Base-by-base conservation (phyloP, 805 yeast genomes). In the Saccharomycopsis capsularis region DNA sequence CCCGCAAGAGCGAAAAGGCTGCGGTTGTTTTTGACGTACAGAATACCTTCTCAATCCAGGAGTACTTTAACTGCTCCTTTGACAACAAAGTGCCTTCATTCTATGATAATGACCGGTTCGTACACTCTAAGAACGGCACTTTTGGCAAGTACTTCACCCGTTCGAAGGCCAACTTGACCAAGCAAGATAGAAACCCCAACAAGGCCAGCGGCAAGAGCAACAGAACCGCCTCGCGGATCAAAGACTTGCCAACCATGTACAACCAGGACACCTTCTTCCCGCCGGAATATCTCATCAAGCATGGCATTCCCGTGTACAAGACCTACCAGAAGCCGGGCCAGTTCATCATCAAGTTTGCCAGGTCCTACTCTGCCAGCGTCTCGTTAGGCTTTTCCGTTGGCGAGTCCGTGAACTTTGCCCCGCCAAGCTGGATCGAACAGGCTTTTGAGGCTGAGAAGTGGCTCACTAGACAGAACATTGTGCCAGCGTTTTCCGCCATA, bases 311-410 rank as follows among this genome's bases (percentile, higher is more conserved):
- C 3, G 74, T 68, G 23, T 64, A 68, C 40, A 70, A 74, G 4
- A 64, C 75, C 0, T 59, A 70, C n/a, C 90, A 83, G 59, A 68
- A 67, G 35, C 79, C 82, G 0, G 85, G 86, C 1, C 85, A 83
- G 32, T 69, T 71, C 48, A 63, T 84, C 4, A 65, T 82, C 50
- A 78, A 73, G 48, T 79, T 65, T 54, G 88, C 90, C 0, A 68
- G 70, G 47, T 58, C 76, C 0, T 82, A 76, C 58, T 66, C 81
- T 1, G 61, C 78, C 13, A 64, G 61, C 3, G 59, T 81, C 2
- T 76, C 82, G 0, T 60, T 76, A 15, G 89, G 88, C 0, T 69
- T 78, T 44, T 71, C 71, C 38, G 60, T 81, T 4, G 71, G 75
- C 46, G 85, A 83, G 60, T 68, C 72, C 32, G 76, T 74, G 2